phyloP scores from a whole-genome alignment of 306 rosid genomes.

The Quercus wislizeni region DNA sequence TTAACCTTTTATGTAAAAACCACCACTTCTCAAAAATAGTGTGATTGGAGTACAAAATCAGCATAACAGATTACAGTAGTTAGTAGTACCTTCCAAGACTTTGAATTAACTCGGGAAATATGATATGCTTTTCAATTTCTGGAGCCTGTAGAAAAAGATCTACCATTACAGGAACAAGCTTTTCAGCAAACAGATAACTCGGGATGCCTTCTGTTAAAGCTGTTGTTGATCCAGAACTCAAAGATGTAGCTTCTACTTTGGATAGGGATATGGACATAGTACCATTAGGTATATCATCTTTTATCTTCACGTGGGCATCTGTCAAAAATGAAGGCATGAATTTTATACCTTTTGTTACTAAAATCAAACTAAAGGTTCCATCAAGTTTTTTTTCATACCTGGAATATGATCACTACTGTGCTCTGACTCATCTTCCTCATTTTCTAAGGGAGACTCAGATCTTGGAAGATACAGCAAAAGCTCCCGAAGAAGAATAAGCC shows the following conservation, averaged over 20 bases:
- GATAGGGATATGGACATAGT: conserved; percentile 41
- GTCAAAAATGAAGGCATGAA: conserved; percentile 29
- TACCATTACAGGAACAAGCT: conserved; percentile 79
- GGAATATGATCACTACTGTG: conserved; percentile 45
- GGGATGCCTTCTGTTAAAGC: conserved; percentile 48
- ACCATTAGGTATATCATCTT: conserved; percentile 52
- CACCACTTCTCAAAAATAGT: conserved; percentile 6
- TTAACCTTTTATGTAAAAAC: not conserved
- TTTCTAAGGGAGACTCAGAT: conserved; percentile 49
- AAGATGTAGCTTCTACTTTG: conserved; percentile 43
- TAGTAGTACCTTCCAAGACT: conserved; percentile 91
- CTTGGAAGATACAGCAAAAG: conserved; percentile 81
- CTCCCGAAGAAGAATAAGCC: conserved; percentile 80
- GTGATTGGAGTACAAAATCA: conserved; percentile 3
- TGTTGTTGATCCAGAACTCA: conserved; percentile 47
- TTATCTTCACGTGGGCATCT: conserved; percentile 44
- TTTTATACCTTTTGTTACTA: conserved; percentile 11
- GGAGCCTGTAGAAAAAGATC: conserved; percentile 87
- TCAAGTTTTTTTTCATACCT: conserved; percentile 37
- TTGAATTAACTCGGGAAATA: conserved; percentile 92
- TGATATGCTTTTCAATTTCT: conserved; percentile 62
- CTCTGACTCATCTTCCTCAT: conserved; percentile 56
- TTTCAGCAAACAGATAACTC: conserved; percentile 72
- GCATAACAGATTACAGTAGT: conserved; percentile 21
- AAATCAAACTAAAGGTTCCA: conserved; percentile 25